Evolutionary conservation across 192 early-diverging fungal genomes (phyloP), one percentile per base, ranked within the genome.

Genomic region (Coemansia sp.): DNA sequence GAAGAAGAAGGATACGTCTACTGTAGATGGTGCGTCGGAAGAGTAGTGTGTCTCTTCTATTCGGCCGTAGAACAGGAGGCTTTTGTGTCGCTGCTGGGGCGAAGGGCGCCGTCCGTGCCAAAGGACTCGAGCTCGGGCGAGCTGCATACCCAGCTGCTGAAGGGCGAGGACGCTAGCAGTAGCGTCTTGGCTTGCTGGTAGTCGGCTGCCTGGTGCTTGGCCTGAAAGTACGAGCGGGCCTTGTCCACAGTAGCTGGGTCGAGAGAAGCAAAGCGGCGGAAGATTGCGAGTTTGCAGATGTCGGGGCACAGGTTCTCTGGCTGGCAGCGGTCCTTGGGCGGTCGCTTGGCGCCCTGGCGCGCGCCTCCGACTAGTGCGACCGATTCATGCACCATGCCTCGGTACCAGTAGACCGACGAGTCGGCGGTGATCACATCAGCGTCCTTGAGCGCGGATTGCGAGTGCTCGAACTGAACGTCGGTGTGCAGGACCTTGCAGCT

Each of bases 361-460:
- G 70, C 59, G 0, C 80, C 80, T 30, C 64, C 67, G 5, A 78
- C 61, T 7, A 82, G 54, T 4, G 78, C 80, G 14, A 71, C 67
- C 7, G 78, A 36, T 3, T 26, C 22, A 2, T 30, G 41, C n/a
- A 18, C 13, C 2, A 35, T 33, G 13, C 66, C 73, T 29, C 16
- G 19, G 27, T 55, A 61, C 73, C 73, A 76, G 51, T 47, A 64
- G 9, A 76, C 9, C 21, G 66, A 60, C 6, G 66, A 51, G 13
- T 75, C 72, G 0, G 60, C 65, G 3, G 65, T 60, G 9, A 69
- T 52, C 2, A 42, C 18, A 13, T 56, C 45, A 9, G 18, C 43
- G 26, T 26, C 49, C 11, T 47, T 42, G 20, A 64, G 31, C 7
- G 33, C 44, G 11, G 33, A 14, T 50, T 56, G 72, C 19, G 56